phyloP scores from a whole-genome alignment of 495 filamentous ascomycete species.

The Aspergillus sclerotioniger region DNA sequence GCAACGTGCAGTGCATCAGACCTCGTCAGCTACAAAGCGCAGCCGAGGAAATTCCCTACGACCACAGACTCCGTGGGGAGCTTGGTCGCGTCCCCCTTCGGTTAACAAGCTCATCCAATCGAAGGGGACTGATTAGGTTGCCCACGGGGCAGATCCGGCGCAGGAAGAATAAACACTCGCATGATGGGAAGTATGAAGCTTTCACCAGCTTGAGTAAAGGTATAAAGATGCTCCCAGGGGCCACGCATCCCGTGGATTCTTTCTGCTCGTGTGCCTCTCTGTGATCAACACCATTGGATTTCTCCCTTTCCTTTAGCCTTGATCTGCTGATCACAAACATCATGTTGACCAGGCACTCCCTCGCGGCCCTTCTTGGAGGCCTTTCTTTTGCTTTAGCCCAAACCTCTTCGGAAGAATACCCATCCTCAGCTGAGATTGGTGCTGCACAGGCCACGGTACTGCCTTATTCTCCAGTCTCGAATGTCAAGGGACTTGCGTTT shows the following conservation, averaged over 20 bases:
- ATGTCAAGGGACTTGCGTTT: constrained; percentile 62
- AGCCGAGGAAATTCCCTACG: background rate
- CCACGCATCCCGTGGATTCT: background rate
- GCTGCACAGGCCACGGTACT: constrained; percentile 29
- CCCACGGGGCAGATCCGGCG: background rate
- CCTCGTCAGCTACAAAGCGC: background rate
- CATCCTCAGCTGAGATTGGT: constrained; percentile 27
- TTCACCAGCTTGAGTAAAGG: background rate
- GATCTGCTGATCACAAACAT: background rate
- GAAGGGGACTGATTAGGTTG: background rate
- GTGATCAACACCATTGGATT: background rate
- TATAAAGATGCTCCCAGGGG: background rate
- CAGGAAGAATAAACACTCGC: background rate
- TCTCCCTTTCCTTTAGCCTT: background rate
- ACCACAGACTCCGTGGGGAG: background rate
- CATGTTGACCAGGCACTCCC: constrained; percentile 21
- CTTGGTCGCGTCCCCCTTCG: background rate
- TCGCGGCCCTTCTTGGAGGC: constrained; percentile 25
- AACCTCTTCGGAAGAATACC: constrained; percentile 27
- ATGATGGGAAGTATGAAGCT: background rate
- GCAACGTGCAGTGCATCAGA: constrained; percentile 13
- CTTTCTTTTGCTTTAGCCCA: constrained; percentile 25
- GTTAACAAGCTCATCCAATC: background rate
- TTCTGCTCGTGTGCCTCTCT: constrained; percentile 3
- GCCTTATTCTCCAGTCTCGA: constrained; percentile 49